Percentiles rank a stretch among this genome's conserved stretches.
phyloP scores from a whole-genome alignment of 108 stramenopile species.

The Chaetoceros muelleri region DNA sequence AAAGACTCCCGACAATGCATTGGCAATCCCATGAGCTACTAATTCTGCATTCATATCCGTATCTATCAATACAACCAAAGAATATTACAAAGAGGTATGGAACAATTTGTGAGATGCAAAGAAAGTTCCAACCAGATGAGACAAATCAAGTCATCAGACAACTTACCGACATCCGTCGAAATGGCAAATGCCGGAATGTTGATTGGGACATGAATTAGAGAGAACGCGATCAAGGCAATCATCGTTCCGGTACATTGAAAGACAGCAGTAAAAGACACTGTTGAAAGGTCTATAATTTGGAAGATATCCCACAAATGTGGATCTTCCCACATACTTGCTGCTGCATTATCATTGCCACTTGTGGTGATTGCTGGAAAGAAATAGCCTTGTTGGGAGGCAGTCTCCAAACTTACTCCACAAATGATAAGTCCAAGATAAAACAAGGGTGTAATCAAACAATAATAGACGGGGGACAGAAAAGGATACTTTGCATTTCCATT shows the following conservation, averaged over 20 bases:
- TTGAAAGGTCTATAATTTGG: slow-evolving; percentile 18
- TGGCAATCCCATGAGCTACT: slow-evolving; percentile 66
- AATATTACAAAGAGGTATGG: too few species aligned
- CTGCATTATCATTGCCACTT: background rate
- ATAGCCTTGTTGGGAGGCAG: slow-evolving; percentile 33
- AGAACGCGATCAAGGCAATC: slow-evolving; percentile 48
- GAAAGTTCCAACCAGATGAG: too few species aligned
- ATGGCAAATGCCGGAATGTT: slow-evolving; percentile 80
- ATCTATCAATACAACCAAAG: slow-evolving; percentile 16
- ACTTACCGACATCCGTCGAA: slow-evolving; percentile 31
- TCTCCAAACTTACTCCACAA: slow-evolving; percentile 19
- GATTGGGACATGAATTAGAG: slow-evolving; percentile 77
- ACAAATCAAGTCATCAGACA: background rate
- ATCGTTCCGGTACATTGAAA: slow-evolving; percentile 43
- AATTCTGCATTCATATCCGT: slow-evolving; percentile 74
- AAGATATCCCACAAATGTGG: slow-evolving; percentile 35
- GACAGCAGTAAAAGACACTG: slow-evolving; percentile 50
- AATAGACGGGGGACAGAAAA: slow-evolving; percentile 68
- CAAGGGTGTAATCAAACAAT: slow-evolving; percentile 60
- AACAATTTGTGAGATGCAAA: too few species aligned
- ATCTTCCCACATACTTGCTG: slow-evolving; percentile 16
- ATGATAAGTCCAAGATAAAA: slow-evolving; percentile 39
- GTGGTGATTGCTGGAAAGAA: slow-evolving; percentile 47
- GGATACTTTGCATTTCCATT: slow-evolving; percentile 44
- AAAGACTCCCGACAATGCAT: slow-evolving; percentile 41